Base-by-base conservation (phyloP, 1,284 basidiomycete species). In the Stereum hirsutum region DNA sequence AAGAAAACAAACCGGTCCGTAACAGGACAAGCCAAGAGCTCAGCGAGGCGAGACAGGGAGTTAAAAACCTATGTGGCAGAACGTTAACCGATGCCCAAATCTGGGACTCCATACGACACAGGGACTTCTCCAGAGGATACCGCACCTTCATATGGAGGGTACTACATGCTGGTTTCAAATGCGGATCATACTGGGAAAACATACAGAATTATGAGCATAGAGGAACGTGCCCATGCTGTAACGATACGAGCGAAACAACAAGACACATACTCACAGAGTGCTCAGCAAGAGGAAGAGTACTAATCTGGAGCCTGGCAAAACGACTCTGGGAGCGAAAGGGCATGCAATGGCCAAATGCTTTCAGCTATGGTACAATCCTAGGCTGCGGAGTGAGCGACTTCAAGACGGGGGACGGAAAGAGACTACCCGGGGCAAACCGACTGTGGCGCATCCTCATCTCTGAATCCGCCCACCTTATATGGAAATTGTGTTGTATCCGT, bases 241-340 rank as follows among this genome's bases (percentile, higher is more conserved):
- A 28, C 2, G 31, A 5, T n/a, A n/a, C n/a, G 3, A 33, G 28
- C 0, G 52, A 55, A 35, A 39, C 41, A 1, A 33, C 54, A 26
- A 35, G 50, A 28, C 51, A 54, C 44, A 54, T 54, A 2, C 39
- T 54, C 5, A 35, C 42, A 2, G 35, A 46, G 14, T 57, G 54
- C 35, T 27, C 43, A n/a, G 49, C 48, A 31, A 19, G 35, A 0
- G 32, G 17, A 1, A 34, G 27, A 3, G 48, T 0, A 1, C 27
- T 31, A 7, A 39, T 53, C 10, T 57, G 55, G 55, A 12, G 43
- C 2, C 31, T 51, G 2, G 50, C 28, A 0, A n/a, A 41, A 19
- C 20, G 45, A 0, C 30, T 53, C 0, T 58, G 56, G 53, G 20
- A 15, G 2, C n/a, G 44, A 10, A 54, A 46, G 6, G 39, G 42